phyloP scores from a whole-genome alignment of 768 basidiomycete species.

The Cytidiella melzeri region DNA sequence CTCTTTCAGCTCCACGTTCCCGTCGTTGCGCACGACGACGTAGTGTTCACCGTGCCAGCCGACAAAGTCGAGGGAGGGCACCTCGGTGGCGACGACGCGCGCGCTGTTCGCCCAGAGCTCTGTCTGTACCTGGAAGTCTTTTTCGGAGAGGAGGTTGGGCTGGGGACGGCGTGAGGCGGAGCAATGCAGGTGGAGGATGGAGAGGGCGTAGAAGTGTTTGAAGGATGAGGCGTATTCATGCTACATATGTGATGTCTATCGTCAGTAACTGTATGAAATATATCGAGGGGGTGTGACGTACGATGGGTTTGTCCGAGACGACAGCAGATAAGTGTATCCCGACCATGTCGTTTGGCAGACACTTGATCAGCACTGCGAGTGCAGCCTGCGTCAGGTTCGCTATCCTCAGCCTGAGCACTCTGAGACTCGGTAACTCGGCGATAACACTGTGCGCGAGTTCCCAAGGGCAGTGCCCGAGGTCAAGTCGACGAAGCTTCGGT shows the following conservation, averaged over 20 bases:
- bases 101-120: constrained; percentile 49
- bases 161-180: constrained; percentile 43
- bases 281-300: constrained; percentile 22
- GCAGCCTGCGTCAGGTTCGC: constrained; percentile 38
- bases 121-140: constrained; percentile 52
- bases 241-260: constrained; percentile 23
- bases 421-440: constrained; percentile 43
- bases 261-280: background rate
- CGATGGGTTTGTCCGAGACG: constrained; percentile 45
- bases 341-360: constrained; percentile 36
- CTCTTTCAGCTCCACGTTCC: constrained; percentile 47
- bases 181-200: constrained; percentile 55
- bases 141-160: constrained; percentile 52
- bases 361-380: constrained; percentile 25
- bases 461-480: constrained; percentile 63
- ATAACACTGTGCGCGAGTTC: constrained; percentile 48
- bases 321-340: constrained; percentile 49
- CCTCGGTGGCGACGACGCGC: constrained; percentile 40
- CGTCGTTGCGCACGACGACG: constrained; percentile 45
- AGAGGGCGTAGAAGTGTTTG: constrained; percentile 40
- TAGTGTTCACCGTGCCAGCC: constrained; percentile 75
- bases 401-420: constrained; percentile 55
- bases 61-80: constrained; percentile 56
- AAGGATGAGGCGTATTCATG: constrained; percentile 49
- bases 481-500: constrained; percentile 44